Evolutionary conservation across 1,284 basidiomycete genomes (phyloP).

Genomic region (Coniferiporia sulphurascens): DNA sequence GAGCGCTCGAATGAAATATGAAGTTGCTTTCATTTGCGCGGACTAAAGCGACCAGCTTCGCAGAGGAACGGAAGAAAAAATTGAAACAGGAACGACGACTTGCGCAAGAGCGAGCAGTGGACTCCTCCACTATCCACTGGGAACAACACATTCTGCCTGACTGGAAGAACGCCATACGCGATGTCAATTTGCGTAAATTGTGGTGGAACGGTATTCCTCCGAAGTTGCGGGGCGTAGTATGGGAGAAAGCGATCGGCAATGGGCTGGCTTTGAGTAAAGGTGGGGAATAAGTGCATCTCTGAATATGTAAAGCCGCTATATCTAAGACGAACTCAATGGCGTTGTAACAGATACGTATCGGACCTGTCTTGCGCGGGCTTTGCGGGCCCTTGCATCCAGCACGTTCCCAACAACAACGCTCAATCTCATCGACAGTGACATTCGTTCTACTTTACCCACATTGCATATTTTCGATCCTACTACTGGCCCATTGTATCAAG

Average conservation of each 20-base stretch:
- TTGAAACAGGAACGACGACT: constrained; percentile 60
- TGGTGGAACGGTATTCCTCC: constrained; percentile 95
- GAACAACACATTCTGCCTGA: constrained; percentile 78
- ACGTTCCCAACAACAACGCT: constrained; percentile 70
- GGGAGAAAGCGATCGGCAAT: constrained; percentile 89
- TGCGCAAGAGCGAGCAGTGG: constrained; percentile 63
- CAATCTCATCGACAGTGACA: constrained; percentile 76
- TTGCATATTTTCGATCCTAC: constrained; percentile 83
- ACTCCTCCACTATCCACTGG: constrained; percentile 70
- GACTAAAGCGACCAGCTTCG: constrained; percentile 1
- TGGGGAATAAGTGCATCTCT: constrained; percentile 27
- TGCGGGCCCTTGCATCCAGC: constrained; percentile 64
- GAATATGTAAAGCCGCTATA: neutral
- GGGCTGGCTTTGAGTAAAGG: constrained; percentile 83
- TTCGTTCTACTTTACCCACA: constrained; percentile 74
- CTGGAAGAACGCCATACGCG: constrained; percentile 72
- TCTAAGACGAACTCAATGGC: constrained; percentile 1
- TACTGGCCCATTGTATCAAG: constrained; percentile 79
- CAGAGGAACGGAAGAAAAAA: constrained; percentile 66
- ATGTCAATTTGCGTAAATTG: constrained; percentile 60
- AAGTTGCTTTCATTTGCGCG: neutral
- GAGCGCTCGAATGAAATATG: constrained; percentile 23
- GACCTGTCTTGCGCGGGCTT: constrained; percentile 68
- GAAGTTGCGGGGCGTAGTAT: constrained; percentile 80
- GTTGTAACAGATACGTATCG: constrained; percentile 68